Conservation (phyloP, 306 rosid species). For the Citrullus colocynthis region DNA sequence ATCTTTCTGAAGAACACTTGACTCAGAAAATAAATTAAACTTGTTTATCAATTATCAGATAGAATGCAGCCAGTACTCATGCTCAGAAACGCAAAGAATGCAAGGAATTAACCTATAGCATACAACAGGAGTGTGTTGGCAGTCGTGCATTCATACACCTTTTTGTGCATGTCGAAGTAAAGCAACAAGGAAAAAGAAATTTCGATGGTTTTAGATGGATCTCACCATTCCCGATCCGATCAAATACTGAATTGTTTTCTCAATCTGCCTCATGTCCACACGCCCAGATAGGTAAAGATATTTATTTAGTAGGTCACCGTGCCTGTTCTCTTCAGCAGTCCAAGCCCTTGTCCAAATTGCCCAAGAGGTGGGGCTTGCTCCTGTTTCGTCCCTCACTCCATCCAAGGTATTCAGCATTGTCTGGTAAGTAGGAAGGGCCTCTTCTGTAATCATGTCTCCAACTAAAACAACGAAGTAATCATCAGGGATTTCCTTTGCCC, state of each 20-base stretch:
- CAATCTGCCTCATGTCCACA: conserved; percentile 86
- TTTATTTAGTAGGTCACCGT: conserved; percentile 86
- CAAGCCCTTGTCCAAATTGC: conserved; percentile 95
- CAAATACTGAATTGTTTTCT: conserved; percentile 82
- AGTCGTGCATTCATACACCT: background rate
- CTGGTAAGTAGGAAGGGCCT: conserved; percentile 90
- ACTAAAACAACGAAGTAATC: conserved; percentile 80
- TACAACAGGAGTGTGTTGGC: background rate
- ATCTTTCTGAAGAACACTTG: background rate
- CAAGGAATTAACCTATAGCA: background rate
- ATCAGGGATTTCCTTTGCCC: conserved; percentile 77
- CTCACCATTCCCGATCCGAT: conserved; percentile 91
- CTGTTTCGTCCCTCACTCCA: conserved; percentile 87
- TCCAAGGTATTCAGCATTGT: conserved; percentile 87
- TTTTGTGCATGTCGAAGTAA: too few relatives aligned
- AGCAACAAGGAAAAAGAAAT: background rate
- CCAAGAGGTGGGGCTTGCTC: conserved; percentile 85
- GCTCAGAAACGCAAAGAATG: background rate
- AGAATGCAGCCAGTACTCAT: background rate
- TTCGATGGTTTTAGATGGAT: background rate
- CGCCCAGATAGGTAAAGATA: conserved; percentile 83
- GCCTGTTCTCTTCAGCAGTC: conserved; percentile 96
- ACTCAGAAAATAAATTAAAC: background rate
- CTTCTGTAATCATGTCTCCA: conserved; percentile 92
- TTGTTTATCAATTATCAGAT: background rate